Evolutionary conservation across 2,329 filamentous ascomycete species (phyloP), one percentile per base, ranked within the genome.

Genomic region (Endoconidiophora laricicola): DNA sequence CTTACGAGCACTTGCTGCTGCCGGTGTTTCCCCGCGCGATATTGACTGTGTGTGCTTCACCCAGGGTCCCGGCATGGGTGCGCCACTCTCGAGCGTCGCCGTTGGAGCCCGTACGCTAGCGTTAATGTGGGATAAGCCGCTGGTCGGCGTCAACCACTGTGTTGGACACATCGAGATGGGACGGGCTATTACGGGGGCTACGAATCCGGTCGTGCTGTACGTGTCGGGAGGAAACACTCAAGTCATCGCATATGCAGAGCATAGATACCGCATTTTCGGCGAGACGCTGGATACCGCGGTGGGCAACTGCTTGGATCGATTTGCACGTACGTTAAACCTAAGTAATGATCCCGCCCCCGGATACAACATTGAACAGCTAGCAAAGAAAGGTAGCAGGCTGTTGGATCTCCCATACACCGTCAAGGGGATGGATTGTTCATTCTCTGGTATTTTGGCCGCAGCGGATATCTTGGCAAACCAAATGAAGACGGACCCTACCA

Each of bases 81-180:
- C 86, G 38, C 91, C 91, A 6, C 71, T 98, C 24, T 83, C 88
- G 55, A 80, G 81, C 54, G 86, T 94, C 12, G 90, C 90, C 29
- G 70, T 96, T 36, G 88, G 81, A 1, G 91, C 88, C 18, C 76
- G 91, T 54, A 86, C 84, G 55, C 69, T 96, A 29, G 73, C 78
- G 40, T 68, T 94, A 53, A 73, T 98, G 14, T 98, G 91, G 91
- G 73, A 70, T 48, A 86, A 86, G 65, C 79, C 83, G n/a, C 71
- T 98, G 37, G 81, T 98, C 2, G 90, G 87, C 22, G 91, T 98
- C 23, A 98, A 98, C 66, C 91, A 98, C 67, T 98, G 91, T 65
- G 85, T 98, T 44, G 91, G 91, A 41, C 91, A 98, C 66, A 96
- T 98, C 60, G 91, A 98, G 69, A 98, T 98, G 91, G 91, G 91